Conservation (phyloP, 2,329 filamentous ascomycete species). For the Curvularia sp. region DNA sequence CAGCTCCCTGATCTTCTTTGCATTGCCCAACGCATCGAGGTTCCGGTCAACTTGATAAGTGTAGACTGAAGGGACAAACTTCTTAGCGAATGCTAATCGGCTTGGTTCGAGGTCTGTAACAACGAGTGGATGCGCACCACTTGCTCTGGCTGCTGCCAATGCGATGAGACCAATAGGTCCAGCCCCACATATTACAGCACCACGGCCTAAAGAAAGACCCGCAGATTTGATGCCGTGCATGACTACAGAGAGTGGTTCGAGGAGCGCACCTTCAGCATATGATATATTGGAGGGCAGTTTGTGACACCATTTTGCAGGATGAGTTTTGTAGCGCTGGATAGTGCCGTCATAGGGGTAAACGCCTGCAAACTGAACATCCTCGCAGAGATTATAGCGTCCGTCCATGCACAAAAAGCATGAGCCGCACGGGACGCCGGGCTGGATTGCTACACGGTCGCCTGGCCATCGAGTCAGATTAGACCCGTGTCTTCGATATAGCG, state of each 20-base stretch:
- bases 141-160: slow-evolving; percentile 66
- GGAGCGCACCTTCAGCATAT: slow-evolving; percentile 67
- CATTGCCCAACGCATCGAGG: slow-evolving; percentile 59
- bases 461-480: background rate
- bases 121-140: slow-evolving; percentile 68
- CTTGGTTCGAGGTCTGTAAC: slow-evolving; percentile 68
- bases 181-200: slow-evolving; percentile 64
- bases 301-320: slow-evolving; percentile 64
- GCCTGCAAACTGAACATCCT: slow-evolving; percentile 67
- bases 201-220: slow-evolving; percentile 62
- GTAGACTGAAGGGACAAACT: slow-evolving; percentile 62
- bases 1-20: slow-evolving; percentile 60
- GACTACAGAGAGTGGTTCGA: slow-evolving; percentile 70
- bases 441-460: slow-evolving; percentile 71
- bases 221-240: slow-evolving; percentile 66
- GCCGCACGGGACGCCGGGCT: slow-evolving; percentile 70
- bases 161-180: slow-evolving; percentile 71
- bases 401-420: slow-evolving; percentile 66
- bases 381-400: slow-evolving; percentile 70
- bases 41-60: slow-evolving; percentile 62
- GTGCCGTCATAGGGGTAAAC: slow-evolving; percentile 68
- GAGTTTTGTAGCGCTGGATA: slow-evolving; percentile 67
- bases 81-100: slow-evolving; percentile 65
- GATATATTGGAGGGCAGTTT: slow-evolving; percentile 63
- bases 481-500: background rate